Base-by-base conservation (phyloP, 2,329 filamentous ascomycete species). In the Trichoderma oligosporum region DNA sequence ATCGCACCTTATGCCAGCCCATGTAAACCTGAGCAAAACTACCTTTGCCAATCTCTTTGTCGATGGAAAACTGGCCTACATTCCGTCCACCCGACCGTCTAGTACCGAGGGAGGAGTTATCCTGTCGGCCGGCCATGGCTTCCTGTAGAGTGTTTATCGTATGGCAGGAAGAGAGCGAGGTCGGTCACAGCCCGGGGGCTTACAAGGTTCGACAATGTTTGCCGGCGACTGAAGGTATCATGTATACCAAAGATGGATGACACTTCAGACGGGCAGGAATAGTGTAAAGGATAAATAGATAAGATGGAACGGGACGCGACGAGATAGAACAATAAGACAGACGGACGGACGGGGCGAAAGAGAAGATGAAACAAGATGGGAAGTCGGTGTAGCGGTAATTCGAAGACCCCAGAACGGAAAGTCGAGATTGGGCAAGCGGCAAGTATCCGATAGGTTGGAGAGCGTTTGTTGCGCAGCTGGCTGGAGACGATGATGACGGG, bases 21-120 rank as follows among this genome's bases (percentile, higher is more conserved):
- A 88, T 84, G 72, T 94, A 97, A 64, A 99, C 94, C 64, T 91
- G 91, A 63, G 94, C 94, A 78, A 97, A 99, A 77, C 94, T 97
- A 61, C 94, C 94, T 76, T 94, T 94, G 62, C 94, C 94, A 71
- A 97, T 97, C 76, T 97, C 90, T 65, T 88, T 86, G 65, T 91
- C 84, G 67, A 93, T 86, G 66, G 83, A 82, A 74, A 95, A 97
- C 68, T 88, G 85, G 64, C 91, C 90, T 66, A 94, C 71, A 61
- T 64, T 67, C 45, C 68, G 68, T 41, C 70, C 65, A 61, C 67
- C 66, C 60, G 68, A 68, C 65, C 63, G 70, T 62, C 66, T 68
- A 53, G 73, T 70, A 65, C 68, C 67, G 49, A 67, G 68, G 61
- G 73, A 69, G 64, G 71, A 64, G 51, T 67, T 63, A 60, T 75